A percentile compares a stretch with the other conserved stretches of the same genome.
These are phyloP conservation scores for Tolypocladium tropicale DNA, from an alignment of 2,329 filamentous ascomycete species.

Conservation along the genomic window DNA sequence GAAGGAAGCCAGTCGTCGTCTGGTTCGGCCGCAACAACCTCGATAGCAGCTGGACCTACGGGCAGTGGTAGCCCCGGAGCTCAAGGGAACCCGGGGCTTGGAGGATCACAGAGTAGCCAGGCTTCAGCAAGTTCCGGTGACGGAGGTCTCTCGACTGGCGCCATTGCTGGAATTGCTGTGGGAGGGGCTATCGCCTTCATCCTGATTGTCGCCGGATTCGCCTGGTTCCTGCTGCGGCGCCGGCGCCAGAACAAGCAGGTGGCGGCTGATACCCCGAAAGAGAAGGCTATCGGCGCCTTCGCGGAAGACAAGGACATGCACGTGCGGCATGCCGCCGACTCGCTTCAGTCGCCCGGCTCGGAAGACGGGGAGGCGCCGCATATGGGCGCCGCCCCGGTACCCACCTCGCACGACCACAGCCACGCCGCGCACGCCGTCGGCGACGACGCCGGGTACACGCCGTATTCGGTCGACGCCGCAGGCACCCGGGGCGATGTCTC, in stretches of 20 bases:
- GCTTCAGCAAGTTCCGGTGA: not conserved
- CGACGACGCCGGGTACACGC: not conserved
- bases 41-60: not conserved
- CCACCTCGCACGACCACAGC: not conserved
- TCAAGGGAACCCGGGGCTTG: not conserved
- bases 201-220: slow-evolving; percentile 25
- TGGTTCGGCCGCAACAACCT: not conserved
- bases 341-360: slow-evolving; percentile 32
- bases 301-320: slow-evolving; percentile 36
- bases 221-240: slow-evolving; percentile 34
- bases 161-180: slow-evolving; percentile 37
- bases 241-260: slow-evolving; percentile 18
- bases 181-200: slow-evolving; percentile 27
- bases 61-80: not conserved
- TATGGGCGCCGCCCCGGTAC: not conserved
- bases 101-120: not conserved
- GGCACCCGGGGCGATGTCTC: not conserved
- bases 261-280: slow-evolving; percentile 11
- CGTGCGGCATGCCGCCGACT: slow-evolving; percentile 23
- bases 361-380: slow-evolving; percentile 23
- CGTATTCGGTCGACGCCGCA: not conserved
- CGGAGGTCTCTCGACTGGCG: slow-evolving; percentile 27
- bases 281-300: slow-evolving; percentile 23
- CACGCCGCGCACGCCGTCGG: not conserved
- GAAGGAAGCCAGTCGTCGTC: not conserved